Evolutionary conservation across 768 basidiomycete genomes (phyloP), one percentile per base, ranked within the genome.

Genomic region (Myochromella boudieri): DNA sequence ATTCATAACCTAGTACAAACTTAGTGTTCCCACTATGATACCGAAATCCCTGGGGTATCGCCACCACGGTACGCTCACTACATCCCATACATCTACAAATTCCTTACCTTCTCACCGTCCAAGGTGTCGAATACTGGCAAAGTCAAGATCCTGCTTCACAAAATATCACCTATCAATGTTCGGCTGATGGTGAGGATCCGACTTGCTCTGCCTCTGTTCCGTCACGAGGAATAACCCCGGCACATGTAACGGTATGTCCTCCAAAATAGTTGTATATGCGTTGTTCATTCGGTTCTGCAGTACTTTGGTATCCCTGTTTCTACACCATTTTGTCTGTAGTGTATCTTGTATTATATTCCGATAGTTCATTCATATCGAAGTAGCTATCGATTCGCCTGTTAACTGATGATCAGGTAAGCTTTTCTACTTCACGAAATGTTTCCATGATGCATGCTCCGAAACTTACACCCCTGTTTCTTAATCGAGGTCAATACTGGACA

Each of bases 61-160:
- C 44, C 80, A 82, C 46, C 78, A 80, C 48, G 78, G 79, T 74
- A 28, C 57, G 17, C 3, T 15, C 28, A 9, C 18, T 41, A 11
- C 11, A 34, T 37, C 12, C 24, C 6, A 14, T 9, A 24, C 3
- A 3, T 26, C 33, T 42, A 11, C 42, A 6, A 24, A 26, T 22
- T 27, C 15, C 2, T 8, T 10, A 24, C 14, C 5, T 28, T 37
- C 22, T 15, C 6, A 15, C 31, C 11, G 3, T 25, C 9, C 27
- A 36, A 78, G 76, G 77, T 0, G 57, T 77, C 38, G 77, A 79
- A 56, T 78, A 78, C 49, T 80, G 77, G 78, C 70, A 74, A 52
- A 65, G 67, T 26, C 56, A 53, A 4, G 69, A 72, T 31, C 79
- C 79, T 4, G 41, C 70, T 0, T 68, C 68, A 4, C 60, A 66